Conservation (phyloP, 495 filamentous ascomycete species). For the Ascodesmis nigricans region DNA sequence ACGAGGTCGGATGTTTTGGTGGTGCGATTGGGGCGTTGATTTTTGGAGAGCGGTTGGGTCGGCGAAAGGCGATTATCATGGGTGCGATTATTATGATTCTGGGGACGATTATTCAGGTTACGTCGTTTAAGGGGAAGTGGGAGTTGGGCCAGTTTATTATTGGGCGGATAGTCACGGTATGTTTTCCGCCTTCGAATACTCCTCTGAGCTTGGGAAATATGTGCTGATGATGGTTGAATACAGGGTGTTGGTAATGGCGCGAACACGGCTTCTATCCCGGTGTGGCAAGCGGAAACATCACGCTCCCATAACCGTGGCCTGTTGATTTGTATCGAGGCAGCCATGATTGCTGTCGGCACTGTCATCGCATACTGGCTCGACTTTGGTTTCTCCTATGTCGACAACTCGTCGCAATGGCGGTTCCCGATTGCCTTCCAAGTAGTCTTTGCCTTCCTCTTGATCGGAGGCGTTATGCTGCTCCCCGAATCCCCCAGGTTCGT, state of each 20-base stretch:
- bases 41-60: conserved; percentile 35
- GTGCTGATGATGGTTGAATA: neutral
- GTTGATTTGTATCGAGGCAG: conserved; percentile 23
- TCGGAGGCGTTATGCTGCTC: conserved; percentile 17
- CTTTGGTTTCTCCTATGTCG: conserved; percentile 27
- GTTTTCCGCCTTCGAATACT: conserved; percentile 7
- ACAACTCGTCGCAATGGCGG: conserved; percentile 26
- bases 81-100: conserved; percentile 37
- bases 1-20: conserved; percentile 43
- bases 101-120: conserved; percentile 39
- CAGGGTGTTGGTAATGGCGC: conserved; percentile 41
- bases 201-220: neutral
- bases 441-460: conserved; percentile 23
- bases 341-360: conserved; percentile 22
- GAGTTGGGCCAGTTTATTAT: conserved; percentile 38
- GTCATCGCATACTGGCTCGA: conserved; percentile 26
- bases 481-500: conserved; percentile 23
- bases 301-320: conserved; percentile 27
- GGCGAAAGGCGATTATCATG: conserved; percentile 34
- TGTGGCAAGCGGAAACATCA: conserved; percentile 44
- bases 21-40: conserved; percentile 37
- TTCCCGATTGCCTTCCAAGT: conserved; percentile 29
- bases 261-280: conserved; percentile 40
- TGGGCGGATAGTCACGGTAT: conserved; percentile 34
- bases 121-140: conserved; percentile 28